These are phyloP conservation scores for Vitellaria paradoxa DNA, from an alignment of 179 eudicot genomes.

Conservation along the genomic window DNA sequence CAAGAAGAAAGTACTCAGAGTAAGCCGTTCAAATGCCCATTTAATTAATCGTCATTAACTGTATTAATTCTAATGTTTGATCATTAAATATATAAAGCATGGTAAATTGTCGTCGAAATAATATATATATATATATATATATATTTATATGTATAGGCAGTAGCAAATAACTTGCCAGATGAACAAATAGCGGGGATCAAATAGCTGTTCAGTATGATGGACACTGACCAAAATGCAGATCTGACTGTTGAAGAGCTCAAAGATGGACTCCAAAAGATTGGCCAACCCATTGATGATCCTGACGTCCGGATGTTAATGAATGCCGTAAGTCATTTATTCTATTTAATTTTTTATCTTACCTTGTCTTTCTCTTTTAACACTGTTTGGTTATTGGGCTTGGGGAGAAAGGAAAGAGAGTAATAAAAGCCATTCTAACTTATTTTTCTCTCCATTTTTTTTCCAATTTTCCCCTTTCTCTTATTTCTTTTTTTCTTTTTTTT, in stretches of 20 bases:
- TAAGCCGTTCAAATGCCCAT: conserved; percentile 30
- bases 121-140: not conserved
- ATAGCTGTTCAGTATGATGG: conserved; percentile 62
- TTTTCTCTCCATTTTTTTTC: no score
- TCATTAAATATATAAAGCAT: no score
- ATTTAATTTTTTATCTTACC: no score
- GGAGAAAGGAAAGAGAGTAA: no score
- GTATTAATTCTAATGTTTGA: no score
- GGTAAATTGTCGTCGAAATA: not conserved
- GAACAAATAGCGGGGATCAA: conserved; percentile 49
- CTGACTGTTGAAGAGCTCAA: conserved; percentile 60
- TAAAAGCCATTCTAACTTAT: no score
- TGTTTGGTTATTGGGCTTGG: not conserved
- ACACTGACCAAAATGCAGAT: conserved; percentile 62
- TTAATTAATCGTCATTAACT: no score
- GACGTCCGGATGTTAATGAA: conserved; percentile 66
- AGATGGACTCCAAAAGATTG: conserved; percentile 51
- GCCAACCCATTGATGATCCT: conserved; percentile 45
- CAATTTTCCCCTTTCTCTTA: no score
- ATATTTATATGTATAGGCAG: conserved; percentile 34
- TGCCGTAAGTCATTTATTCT: conserved; percentile 55
- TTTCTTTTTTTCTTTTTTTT: no score
- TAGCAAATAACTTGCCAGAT: conserved; percentile 64
- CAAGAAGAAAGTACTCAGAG: conserved; percentile 72
- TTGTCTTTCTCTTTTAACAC: not conserved